Base-by-base conservation (phyloP, 2,329 filamentous ascomycete species). In the Drechslerella stenobrocha region DNA sequence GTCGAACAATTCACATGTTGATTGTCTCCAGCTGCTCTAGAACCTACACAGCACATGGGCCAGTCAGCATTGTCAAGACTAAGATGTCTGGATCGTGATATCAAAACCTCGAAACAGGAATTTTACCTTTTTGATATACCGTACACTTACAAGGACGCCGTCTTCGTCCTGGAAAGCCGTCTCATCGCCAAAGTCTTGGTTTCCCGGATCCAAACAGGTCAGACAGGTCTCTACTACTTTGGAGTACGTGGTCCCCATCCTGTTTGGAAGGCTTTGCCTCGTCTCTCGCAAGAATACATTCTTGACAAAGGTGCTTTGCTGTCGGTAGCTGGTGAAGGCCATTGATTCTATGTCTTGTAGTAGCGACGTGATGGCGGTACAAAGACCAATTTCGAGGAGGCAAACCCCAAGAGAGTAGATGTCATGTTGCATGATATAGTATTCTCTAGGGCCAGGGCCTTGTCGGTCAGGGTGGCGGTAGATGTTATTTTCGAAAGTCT, bases 401-500 rank as follows among this genome's bases (percentile, higher is more conserved):
- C 79, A 81, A 0, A 83, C 80, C 0, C 81, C 81, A 0, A 83
- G 76, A 55, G 80, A 81, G 72, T 83, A 83, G 8, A 84, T 80
- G 61, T 83, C 81, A 70, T 84, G 81, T 52, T 81, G 78, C 78
- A 83, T 82, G 1, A 69, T 73, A 66, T 81, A 83, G 0, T 70
- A 56, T 0, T 79, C 75, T 23, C 76, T 72, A 0, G 76, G 74
- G 1, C 70, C 65, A 0, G 75, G 20, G 0, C 81, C 80, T 70
- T 82, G 80, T 0, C 81, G 77, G 0, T 70, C 63, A 0, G 81
- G 80, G 67, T 83, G 81, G 0, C 78, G 77, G 66, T 83, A 84
- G 0, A 83, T 37, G 47, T 82, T 79, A n/a, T 74, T 73, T 3
- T 78, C 72, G 77, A 76, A 79, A 0, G 65, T 71, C 1, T 55